Evolutionary conservation across 2,329 filamentous ascomycete species (phyloP), one percentile per base, ranked within the genome.

Genomic region (Tolypocladium amazonense): DNA sequence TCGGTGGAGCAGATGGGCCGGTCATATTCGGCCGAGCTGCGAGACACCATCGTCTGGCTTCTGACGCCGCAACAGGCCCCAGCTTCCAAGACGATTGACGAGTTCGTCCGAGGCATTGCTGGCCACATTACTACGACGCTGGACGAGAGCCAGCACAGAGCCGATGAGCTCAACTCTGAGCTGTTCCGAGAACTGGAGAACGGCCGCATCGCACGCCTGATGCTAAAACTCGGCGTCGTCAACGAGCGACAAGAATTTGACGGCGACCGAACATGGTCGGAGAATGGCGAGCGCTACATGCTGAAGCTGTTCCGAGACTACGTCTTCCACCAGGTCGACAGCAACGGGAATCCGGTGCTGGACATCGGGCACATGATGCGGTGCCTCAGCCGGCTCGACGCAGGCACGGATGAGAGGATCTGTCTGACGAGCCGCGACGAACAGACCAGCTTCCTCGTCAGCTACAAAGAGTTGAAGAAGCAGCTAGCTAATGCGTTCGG

Each of bases 291-390:
- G 68, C 85, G 92, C 35, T 97, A 96, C 72, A 89, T 90, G 70
- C 80, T 99, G 64, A 97, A 96, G 75, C 82, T 99, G 11, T 97
- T 97, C 79, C 85, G 94, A 56, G 94, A 99, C 74, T 97, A 95
- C 68, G 90, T 97, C 47, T 99, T 97, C 75, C 94, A 99, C 72
- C 92, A 96, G 69, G 92, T 97, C 15, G 92, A 97, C 71, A 82
- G 84, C 37, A 86, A 90, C 60, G 92, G 91, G 18, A 88, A 89
- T 58, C 89, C 94, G 0, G 88, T 92, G 1, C 80, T 96, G 6
- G 90, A 97, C 70, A 78, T 97, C 60, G 93, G 89, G 3, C 92
- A 97, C 75, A 90, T 97, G 64, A 73, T 99, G 54, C 84, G 82
- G 33, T 93, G 88, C 69, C 75, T 99, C 65, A 97, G 95, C 76